A percentile compares a stretch with the other conserved stretches of the same genome.
Conservation (phyloP, 345 rosid species). For the Eucalyptus pauciflora region DNA sequence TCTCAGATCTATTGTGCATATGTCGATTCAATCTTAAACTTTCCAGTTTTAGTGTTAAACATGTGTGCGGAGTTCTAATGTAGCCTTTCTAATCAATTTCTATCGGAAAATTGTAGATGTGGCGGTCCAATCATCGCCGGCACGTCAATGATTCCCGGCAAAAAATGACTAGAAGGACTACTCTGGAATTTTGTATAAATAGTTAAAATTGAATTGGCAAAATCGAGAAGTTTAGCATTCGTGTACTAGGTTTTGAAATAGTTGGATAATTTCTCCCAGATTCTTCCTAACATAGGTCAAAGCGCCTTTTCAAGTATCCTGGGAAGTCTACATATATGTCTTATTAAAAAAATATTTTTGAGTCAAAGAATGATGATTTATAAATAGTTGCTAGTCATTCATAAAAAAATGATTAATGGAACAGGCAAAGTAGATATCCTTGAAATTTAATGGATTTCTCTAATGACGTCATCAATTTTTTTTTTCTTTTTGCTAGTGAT, state of each 20-base stretch:
- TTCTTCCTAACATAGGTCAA: not conserved
- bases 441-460: not conserved
- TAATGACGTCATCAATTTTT: not conserved
- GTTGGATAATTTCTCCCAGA: not conserved
- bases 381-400: not conserved
- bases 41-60: not conserved
- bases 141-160: not conserved
- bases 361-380: not conserved
- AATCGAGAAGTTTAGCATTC: not conserved
- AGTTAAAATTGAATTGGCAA: not conserved
- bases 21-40: not conserved
- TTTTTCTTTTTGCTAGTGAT: not conserved
- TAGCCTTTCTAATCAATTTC: not conserved
- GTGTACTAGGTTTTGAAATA: not conserved
- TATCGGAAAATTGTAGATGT: rapidly evolving
- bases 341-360: not conserved
- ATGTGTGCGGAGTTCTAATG: not conserved
- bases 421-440: not conserved
- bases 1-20: rapidly evolving
- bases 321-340: not conserved
- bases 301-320: not conserved
- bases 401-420: not conserved
- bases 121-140: rapidly evolving
- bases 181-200: rapidly evolving
- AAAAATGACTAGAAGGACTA: not conserved